A percentile compares a stretch with the other conserved stretches of the same genome.
Conservation (phyloP, 106 monocot genomes). For the Dendrobium officinale region DNA sequence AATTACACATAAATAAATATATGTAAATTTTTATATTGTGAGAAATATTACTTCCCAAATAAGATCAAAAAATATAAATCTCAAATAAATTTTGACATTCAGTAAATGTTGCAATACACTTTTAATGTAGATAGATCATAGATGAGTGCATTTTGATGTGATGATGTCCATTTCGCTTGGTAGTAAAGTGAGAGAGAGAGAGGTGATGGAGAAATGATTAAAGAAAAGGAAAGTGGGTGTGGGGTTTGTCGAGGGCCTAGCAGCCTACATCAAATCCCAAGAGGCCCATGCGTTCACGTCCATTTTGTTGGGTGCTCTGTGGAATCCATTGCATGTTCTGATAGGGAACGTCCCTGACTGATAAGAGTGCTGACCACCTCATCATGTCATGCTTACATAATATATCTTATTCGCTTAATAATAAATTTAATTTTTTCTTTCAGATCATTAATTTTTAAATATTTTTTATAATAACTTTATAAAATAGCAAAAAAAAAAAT, state of each 20-base stretch:
- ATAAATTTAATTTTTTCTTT: too few relatives aligned
- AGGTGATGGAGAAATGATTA: background rate
- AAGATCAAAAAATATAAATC: too few relatives aligned
- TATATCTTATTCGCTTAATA: background rate
- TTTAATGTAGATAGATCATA: too few relatives aligned
- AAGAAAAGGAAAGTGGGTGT: background rate
- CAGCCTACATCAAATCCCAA: constrained; percentile 1
- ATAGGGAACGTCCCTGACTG: background rate
- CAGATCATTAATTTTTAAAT: too few relatives aligned
- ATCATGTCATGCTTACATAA: background rate
- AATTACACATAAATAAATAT: too few relatives aligned
- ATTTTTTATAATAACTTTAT: too few relatives aligned
- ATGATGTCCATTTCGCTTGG: background rate
- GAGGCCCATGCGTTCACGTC: constrained; percentile 1
- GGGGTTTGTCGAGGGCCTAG: background rate
- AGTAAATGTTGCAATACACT: too few relatives aligned
- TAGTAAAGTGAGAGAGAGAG: background rate
- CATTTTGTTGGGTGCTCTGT: background rate
- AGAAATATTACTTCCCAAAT: too few relatives aligned
- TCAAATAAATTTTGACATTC: too few relatives aligned
- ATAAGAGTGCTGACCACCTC: background rate
- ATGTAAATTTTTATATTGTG: too few relatives aligned
- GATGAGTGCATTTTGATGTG: background rate
- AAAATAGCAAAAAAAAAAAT: too few relatives aligned
- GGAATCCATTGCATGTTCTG: background rate